These are phyloP conservation scores for Ceratopteris richardii DNA, from an alignment of 75 land plant genomes.

Conservation along the genomic window DNA sequence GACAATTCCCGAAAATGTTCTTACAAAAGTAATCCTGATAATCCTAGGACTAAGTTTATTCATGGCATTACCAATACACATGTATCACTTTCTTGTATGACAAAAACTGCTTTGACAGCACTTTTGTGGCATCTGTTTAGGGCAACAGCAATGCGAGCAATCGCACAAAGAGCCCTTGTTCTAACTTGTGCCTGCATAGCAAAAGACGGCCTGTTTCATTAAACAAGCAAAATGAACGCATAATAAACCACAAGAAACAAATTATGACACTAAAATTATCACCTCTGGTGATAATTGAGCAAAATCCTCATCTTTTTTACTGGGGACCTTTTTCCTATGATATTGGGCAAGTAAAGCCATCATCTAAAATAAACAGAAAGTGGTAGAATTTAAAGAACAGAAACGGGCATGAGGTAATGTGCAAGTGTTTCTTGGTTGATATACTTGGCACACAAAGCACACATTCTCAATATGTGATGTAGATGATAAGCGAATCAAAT, in stretches of 20 bases:
- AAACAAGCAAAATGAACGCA: neutral
- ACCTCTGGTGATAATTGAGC: slow-evolving; percentile 16
- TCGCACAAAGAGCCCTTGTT: slow-evolving; percentile 18
- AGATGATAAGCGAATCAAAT: no score
- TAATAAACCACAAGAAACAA: neutral
- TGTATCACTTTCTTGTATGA: slow-evolving; percentile 12
- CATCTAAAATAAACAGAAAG: slow-evolving; percentile 12
- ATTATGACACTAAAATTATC: neutral
- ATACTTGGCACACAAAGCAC: no score
- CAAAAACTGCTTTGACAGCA: slow-evolving; percentile 10
- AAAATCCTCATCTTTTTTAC: slow-evolving; percentile 23
- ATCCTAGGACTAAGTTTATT: no score
- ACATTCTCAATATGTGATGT: no score
- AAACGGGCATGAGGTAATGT: no score
- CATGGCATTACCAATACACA: slow-evolving; percentile 10
- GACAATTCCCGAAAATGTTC: no score
- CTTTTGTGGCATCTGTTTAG: slow-evolving; percentile 17
- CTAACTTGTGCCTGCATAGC: slow-evolving; percentile 14
- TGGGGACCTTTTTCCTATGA: slow-evolving; percentile 32
- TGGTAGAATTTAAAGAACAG: neutral
- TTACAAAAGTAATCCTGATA: no score
- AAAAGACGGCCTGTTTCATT: neutral
- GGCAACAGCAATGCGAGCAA: slow-evolving; percentile 20
- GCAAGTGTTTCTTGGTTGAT: no score
- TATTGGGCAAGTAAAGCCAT: slow-evolving; percentile 31